Percentiles rank a stretch among this genome's conserved stretches.
Evolutionary conservation across 1,139 yeast genomes (phyloP).

Genomic region (Kurtzmaniella quercitrusa): DNA sequence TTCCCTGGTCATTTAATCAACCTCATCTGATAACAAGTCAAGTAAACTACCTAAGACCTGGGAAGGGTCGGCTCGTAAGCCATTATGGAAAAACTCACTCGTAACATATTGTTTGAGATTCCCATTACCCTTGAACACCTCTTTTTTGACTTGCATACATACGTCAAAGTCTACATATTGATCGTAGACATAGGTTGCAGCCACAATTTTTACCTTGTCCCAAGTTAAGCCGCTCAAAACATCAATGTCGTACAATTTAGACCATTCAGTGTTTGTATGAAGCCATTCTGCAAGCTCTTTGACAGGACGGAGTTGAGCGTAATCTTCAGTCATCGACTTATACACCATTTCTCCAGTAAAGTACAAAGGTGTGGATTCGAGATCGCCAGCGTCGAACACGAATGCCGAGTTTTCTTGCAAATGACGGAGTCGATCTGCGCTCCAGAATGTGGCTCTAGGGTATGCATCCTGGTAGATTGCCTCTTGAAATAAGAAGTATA

Average conservation of each 20-base stretch:
- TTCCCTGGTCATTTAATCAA: constrained; percentile 26
- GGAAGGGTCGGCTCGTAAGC: constrained; percentile 41
- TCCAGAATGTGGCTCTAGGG: constrained; percentile 35
- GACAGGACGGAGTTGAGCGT: constrained; percentile 36
- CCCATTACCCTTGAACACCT: constrained; percentile 26
- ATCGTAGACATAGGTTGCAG: constrained; percentile 48
- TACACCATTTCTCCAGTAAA: constrained; percentile 61
- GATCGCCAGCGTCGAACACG: constrained; percentile 14
- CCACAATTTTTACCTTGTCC: constrained; percentile 45
- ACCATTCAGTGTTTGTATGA: constrained; percentile 41
- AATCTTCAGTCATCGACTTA: constrained; percentile 48
- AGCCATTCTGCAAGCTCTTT: constrained; percentile 38
- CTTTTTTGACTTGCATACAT: constrained; percentile 29
- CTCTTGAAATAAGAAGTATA: constrained; percentile 55
- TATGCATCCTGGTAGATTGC: constrained; percentile 50
- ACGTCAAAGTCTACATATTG: constrained; percentile 52
- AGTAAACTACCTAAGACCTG: constrained; percentile 39
- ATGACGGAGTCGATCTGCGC: constrained; percentile 42
- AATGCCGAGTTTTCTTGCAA: constrained; percentile 22
- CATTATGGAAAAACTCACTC: constrained; percentile 52
- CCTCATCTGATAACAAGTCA: constrained; percentile 37
- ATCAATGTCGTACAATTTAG: constrained; percentile 34
- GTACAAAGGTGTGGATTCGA: constrained; percentile 23
- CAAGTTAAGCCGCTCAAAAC: constrained; percentile 25
- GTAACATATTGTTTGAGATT: constrained; percentile 42